Evolutionary conservation across 208 protist genomes (phyloP).

Genomic region (Herpetomonas tarakana): DNA sequence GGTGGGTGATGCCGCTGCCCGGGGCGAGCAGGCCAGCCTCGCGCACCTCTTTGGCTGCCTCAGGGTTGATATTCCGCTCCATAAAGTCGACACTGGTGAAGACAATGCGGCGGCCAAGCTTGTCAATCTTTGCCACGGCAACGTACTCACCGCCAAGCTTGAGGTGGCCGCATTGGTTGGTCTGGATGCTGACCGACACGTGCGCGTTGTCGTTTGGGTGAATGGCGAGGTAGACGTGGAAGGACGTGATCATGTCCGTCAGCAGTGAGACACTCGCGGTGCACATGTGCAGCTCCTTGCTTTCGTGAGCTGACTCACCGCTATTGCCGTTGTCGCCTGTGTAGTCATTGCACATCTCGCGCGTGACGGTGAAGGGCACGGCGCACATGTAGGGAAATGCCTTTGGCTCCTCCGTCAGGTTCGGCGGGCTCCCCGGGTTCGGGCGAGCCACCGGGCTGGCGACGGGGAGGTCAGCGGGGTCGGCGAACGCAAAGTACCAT

Average conservation of each 20-base stretch:
- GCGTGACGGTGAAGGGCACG: slow-evolving; percentile 9
- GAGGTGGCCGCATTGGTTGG: slow-evolving; percentile 22
- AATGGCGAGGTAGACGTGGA: slow-evolving; percentile 23
- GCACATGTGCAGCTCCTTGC: background rate
- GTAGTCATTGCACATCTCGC: slow-evolving; percentile 7
- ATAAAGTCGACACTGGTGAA: slow-evolving; percentile 45
- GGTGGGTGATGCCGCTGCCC: slow-evolving; percentile 8
- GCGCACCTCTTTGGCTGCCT: background rate
- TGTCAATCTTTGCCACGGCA: slow-evolving; percentile 32
- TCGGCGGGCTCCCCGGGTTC: too few species aligned
- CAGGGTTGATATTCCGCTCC: slow-evolving; percentile 13
- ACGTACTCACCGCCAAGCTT: slow-evolving; percentile 23
- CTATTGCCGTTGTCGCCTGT: background rate
- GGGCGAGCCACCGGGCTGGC: background rate
- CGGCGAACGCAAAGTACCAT: background rate
- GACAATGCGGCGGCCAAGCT: slow-evolving; percentile 43
- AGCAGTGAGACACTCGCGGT: slow-evolving; percentile 6
- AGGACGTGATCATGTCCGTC: slow-evolving; percentile 27
- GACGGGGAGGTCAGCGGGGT: slow-evolving; percentile 4
- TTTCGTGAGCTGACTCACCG: background rate
- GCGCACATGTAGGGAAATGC: slow-evolving; percentile 12
- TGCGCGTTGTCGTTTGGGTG: slow-evolving; percentile 24
- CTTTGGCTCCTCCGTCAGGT: background rate
- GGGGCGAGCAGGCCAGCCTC: slow-evolving; percentile 6
- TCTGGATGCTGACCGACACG: slow-evolving; percentile 44